A percentile compares a stretch with the other conserved stretches of the same genome.
phyloP scores from a whole-genome alignment of 352 stramenopile species.

The Labyrinthula sp. region DNA sequence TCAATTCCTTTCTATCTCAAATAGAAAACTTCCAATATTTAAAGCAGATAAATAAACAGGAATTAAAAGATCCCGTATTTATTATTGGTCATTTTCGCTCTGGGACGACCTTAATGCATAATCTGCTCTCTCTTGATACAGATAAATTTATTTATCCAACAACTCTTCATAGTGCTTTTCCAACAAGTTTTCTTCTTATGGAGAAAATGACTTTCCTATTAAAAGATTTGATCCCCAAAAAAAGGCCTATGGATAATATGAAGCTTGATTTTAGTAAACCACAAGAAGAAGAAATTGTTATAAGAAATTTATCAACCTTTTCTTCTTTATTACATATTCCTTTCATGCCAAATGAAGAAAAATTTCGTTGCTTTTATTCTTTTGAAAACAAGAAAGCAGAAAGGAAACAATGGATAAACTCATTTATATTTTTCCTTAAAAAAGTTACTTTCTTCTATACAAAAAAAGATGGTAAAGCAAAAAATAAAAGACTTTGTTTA shows the following conservation, averaged over 20 bases:
- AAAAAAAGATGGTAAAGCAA: no score
- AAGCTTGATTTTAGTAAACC: conserved; percentile 37
- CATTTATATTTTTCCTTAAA: conserved; percentile 25
- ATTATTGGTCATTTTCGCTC: conserved; percentile 34
- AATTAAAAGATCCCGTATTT: no score
- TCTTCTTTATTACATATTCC: conserved; percentile 38
- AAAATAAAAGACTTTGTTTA: conserved; percentile 28
- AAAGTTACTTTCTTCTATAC: no score
- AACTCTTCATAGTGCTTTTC: conserved; percentile 41
- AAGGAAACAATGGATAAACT: conserved; percentile 15
- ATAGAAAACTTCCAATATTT: no score
- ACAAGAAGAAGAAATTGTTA: conserved; percentile 41
- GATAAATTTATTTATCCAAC: conserved; percentile 36
- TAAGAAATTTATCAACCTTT: conserved; percentile 30
- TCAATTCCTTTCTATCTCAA: no score
- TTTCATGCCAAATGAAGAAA: conserved; percentile 34
- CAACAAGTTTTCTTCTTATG: conserved; percentile 37
- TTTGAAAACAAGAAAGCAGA: conserved; percentile 32
- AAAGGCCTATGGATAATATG: conserved; percentile 41
- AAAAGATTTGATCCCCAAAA: conserved; percentile 31
- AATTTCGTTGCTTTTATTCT: conserved; percentile 30
- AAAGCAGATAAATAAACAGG: no score
- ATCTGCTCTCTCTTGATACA: conserved; percentile 36
- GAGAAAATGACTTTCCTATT: conserved; percentile 37
- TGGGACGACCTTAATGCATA: conserved; percentile 40